Percentiles rank a stretch among this genome's conserved stretches.
Evolutionary conservation across 2,329 filamentous ascomycete species (phyloP).

Genomic region (Cryoendolithus antarcticus): DNA sequence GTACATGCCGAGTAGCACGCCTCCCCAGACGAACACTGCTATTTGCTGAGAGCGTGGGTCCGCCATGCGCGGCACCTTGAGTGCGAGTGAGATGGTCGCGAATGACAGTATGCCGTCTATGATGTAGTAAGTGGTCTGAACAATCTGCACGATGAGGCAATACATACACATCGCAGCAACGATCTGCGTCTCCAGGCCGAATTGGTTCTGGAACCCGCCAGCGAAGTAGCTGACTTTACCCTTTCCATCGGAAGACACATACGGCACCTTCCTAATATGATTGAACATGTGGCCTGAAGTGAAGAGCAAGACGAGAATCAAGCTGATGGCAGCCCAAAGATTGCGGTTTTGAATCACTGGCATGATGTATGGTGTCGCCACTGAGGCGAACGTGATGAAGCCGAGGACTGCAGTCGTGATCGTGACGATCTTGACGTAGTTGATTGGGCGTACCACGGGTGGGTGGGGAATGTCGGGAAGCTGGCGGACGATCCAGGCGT

Average conservation of each 20-base stretch:
- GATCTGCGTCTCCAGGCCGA: constrained; percentile 89
- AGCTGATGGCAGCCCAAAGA: constrained; percentile 79
- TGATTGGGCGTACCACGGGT: constrained; percentile 67
- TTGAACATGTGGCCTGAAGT: constrained; percentile 99
- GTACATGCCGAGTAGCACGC: constrained; percentile 69
- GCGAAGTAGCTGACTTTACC: constrained; percentile 88
- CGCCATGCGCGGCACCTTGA: constrained; percentile 83
- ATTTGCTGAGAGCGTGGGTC: constrained; percentile 68
- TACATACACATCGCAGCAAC: constrained; percentile 82
- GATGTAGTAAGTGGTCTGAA: background rate
- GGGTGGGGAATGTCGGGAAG: constrained; percentile 65
- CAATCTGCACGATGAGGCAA: constrained; percentile 8
- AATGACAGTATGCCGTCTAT: constrained; percentile 72
- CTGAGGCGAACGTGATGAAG: constrained; percentile 52
- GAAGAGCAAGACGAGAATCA: constrained; percentile 84
- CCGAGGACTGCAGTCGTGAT: constrained; percentile 59
- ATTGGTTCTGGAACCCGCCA: constrained; percentile 83
- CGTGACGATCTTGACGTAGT: constrained; percentile 65
- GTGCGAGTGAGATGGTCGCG: constrained; percentile 74
- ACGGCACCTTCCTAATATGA: constrained; percentile 90
- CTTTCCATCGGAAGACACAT: constrained; percentile 71
- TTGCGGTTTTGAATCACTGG: constrained; percentile 83
- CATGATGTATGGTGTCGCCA: constrained; percentile 65
- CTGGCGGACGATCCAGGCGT: constrained; percentile 66
- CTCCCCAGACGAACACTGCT: constrained; percentile 67